Percentiles rank a stretch among this genome's conserved stretches.
Conservation (phyloP, 108 stramenopile genomes). For the Cylindrotheca fusiformis region DNA sequence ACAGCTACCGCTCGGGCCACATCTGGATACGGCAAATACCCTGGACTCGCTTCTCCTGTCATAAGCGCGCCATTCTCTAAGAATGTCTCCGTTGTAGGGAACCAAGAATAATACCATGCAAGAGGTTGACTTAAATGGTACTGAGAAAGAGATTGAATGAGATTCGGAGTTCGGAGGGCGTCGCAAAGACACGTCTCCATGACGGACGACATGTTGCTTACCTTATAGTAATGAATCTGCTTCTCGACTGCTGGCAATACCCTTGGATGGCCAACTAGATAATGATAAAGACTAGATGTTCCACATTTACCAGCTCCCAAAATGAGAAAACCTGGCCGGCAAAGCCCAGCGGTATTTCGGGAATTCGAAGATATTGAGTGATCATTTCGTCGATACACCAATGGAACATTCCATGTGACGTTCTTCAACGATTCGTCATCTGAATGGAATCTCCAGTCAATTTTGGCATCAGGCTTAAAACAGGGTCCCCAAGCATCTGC, state of each 20-base stretch:
- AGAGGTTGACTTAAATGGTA: constrained; percentile 36
- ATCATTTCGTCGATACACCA: constrained; percentile 6
- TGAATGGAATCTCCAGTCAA: constrained; percentile 7
- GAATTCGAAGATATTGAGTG: not conserved
- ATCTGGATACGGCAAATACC: constrained; percentile 72
- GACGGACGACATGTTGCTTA: constrained; percentile 21
- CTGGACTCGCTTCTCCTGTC: constrained; percentile 87
- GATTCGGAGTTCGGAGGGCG: not conserved
- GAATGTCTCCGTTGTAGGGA: constrained; percentile 66
- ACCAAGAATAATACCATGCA: constrained; percentile 74
- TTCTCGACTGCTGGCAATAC: constrained; percentile 76
- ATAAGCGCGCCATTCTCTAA: constrained; percentile 69
- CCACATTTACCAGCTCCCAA: constrained; percentile 89
- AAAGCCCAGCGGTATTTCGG: constrained; percentile 37
- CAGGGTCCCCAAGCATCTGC: constrained; percentile 49
- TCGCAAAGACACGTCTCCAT: not conserved
- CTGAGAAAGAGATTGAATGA: constrained; percentile 10
- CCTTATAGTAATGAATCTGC: constrained; percentile 83
- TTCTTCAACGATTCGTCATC: constrained; percentile 16
- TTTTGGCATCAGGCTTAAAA: constrained; percentile 5
- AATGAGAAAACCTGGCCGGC: constrained; percentile 84
- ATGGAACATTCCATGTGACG: not conserved
- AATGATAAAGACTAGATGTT: constrained; percentile 72
- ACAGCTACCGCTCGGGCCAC: not conserved
- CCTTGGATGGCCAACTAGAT: constrained; percentile 73